A percentile compares a stretch with the other conserved stretches of the same genome.
Conservation (phyloP, 768 basidiomycete species). For the Mycena vulgaris region DNA sequence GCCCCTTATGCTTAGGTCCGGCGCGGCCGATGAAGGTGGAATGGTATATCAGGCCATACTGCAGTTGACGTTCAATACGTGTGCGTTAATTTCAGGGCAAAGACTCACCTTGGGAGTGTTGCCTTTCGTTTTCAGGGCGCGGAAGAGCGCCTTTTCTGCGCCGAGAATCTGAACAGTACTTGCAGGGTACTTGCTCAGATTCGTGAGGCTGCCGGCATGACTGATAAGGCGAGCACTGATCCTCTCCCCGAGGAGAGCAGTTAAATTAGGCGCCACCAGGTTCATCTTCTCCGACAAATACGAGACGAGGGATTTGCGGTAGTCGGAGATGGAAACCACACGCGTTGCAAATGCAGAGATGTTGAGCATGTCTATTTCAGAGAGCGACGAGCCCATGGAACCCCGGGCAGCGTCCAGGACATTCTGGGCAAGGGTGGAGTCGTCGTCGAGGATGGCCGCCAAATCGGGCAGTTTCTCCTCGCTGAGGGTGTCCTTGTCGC, state of each 20-base stretch:
- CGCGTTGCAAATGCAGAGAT: conserved; percentile 92
- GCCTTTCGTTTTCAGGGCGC: conserved; percentile 98
- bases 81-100: neutral
- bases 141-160: conserved; percentile 97
- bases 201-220: conserved; percentile 96
- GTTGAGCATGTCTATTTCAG: conserved; percentile 96
- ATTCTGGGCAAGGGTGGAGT: conserved; percentile 90
- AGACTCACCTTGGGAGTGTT: conserved; percentile 91
- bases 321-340: conserved; percentile 93
- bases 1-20: conserved; percentile 94
- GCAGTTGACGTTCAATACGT: conserved; percentile 18
- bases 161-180: conserved; percentile 98
- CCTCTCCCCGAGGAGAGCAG: conserved; percentile 91
- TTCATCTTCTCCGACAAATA: conserved; percentile 99
- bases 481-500: conserved; percentile 85
- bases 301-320: conserved; percentile 89
- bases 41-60: conserved; percentile 99
- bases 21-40: conserved; percentile 97
- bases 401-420: conserved; percentile 94
- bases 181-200: conserved; percentile 97
- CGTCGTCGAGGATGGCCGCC: conserved; percentile 85
- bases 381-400: conserved; percentile 94
- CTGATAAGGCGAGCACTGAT: conserved; percentile 94
- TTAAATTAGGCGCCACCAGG: conserved; percentile 93
- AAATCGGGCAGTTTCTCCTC: conserved; percentile 89